Percentiles rank a stretch among this genome's conserved stretches.
Evolutionary conservation across 345 rosid genomes (phyloP).

Genomic region (Excoecaria agallocha): DNA sequence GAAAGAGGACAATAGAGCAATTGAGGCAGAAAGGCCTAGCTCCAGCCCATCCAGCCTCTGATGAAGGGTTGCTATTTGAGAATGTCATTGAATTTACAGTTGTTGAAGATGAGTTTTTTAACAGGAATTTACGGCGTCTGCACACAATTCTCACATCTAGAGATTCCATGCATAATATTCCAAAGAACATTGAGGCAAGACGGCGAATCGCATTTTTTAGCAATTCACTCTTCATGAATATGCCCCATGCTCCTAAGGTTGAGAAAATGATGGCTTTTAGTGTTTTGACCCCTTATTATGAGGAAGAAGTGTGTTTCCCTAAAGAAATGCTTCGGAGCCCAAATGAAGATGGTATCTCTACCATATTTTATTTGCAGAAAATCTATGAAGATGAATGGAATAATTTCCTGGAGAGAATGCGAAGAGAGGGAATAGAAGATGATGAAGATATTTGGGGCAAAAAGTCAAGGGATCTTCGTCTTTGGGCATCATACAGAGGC

Average conservation of each 20-base stretch:
- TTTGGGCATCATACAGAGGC: slow-evolving; percentile 94
- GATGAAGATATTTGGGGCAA: slow-evolving; percentile 68
- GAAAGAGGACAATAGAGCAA: slow-evolving; percentile 26
- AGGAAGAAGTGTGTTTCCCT: slow-evolving; percentile 73
- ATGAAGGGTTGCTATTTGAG: slow-evolving; percentile 68
- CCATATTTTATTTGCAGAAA: slow-evolving; percentile 74
- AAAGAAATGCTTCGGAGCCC: slow-evolving; percentile 62
- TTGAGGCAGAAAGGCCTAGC: slow-evolving; percentile 68
- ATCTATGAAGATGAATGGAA: slow-evolving; percentile 88
- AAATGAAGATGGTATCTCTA: slow-evolving; percentile 91
- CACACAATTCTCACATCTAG: slow-evolving; percentile 71
- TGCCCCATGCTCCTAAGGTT: slow-evolving; percentile 81
- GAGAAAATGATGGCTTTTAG: slow-evolving; percentile 97
- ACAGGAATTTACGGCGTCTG: slow-evolving; percentile 67
- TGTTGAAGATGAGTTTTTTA: slow-evolving; percentile 54
- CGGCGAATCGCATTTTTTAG: slow-evolving; percentile 85
- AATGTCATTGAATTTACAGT: slow-evolving; percentile 65
- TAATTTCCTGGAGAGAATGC: slow-evolving; percentile 84
- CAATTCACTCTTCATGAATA: slow-evolving; percentile 92
- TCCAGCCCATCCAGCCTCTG: slow-evolving; percentile 35
- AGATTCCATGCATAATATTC: slow-evolving; percentile 82
- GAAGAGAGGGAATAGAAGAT: slow-evolving; percentile 65
- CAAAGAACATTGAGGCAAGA: slow-evolving; percentile 78
- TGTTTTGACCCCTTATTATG: slow-evolving; percentile 86
- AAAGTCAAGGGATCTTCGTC: slow-evolving; percentile 72